A percentile compares a stretch with the other conserved stretches of the same genome.
phyloP scores from a whole-genome alignment of 768 basidiomycete species.

The Collybia sp. region DNA sequence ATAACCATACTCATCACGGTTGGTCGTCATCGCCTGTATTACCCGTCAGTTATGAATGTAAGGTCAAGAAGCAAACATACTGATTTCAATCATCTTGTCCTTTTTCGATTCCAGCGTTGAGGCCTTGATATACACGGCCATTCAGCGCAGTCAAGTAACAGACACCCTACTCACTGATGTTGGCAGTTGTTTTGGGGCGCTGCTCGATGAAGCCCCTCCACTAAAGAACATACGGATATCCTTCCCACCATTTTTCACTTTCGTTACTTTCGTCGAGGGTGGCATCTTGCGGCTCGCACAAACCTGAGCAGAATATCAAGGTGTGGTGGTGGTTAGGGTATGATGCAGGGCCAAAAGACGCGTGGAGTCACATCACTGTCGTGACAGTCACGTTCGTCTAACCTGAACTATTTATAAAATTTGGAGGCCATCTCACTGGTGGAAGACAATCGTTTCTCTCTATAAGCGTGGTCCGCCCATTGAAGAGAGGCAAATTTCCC shows the following conservation, averaged over 20 bases:
- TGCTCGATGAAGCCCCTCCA: constrained; percentile 9
- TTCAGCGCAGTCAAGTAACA: neutral
- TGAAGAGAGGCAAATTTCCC: too few relatives aligned
- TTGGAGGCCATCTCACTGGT: too few relatives aligned
- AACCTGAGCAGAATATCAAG: too few relatives aligned
- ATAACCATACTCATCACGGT: neutral
- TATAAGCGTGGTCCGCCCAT: too few relatives aligned
- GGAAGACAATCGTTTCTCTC: too few relatives aligned
- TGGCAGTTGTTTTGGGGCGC: constrained; percentile 8
- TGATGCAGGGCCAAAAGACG: too few relatives aligned
- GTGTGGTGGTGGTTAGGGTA: too few relatives aligned
- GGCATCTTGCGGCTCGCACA: constrained; percentile 10
- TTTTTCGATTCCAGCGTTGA: constrained; percentile 10
- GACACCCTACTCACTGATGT: neutral
- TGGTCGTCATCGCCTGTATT: neutral
- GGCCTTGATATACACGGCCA: constrained; percentile 5
- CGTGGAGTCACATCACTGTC: too few relatives aligned
- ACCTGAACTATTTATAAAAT: too few relatives aligned
- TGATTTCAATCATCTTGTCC: constrained; percentile 21
- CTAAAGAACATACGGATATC: constrained; percentile 37
- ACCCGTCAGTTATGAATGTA: neutral
- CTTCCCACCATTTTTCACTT: constrained; percentile 24
- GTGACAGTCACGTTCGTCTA: too few relatives aligned
- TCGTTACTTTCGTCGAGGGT: constrained; percentile 16
- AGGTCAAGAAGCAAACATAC: neutral